phyloP scores from a whole-genome alignment of 1,284 basidiomycete genomes.

The Irpex rosettiformis region DNA sequence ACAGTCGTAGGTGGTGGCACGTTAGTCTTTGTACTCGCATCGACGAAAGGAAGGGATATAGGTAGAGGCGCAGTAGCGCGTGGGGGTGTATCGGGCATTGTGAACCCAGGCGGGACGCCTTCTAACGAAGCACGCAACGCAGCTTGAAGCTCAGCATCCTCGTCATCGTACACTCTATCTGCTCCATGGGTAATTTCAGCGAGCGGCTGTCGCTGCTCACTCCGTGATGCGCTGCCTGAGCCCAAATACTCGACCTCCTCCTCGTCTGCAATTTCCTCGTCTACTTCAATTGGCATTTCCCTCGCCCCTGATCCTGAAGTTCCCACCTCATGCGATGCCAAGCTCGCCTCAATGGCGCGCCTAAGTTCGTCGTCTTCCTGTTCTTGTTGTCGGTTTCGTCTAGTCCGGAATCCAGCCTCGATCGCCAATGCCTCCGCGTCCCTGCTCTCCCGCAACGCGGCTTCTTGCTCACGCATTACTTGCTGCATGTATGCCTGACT shows the following conservation, averaged over 20 bases:
- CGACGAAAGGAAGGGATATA: constrained; percentile 13
- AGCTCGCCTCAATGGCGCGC: constrained; percentile 66
- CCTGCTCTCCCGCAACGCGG: constrained; percentile 58
- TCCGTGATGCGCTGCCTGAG: constrained; percentile 5
- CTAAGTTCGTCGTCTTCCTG: constrained; percentile 58
- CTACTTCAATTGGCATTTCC: constrained; percentile 19
- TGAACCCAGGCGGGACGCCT: constrained; percentile 54
- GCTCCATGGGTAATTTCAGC: constrained; percentile 16
- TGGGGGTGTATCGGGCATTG: constrained; percentile 30
- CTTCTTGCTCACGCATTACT: constrained; percentile 67
- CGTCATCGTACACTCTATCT: constrained; percentile 72
- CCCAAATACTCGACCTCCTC: constrained; percentile 8
- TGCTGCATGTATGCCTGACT: constrained; percentile 59
- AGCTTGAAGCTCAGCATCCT: constrained; percentile 81
- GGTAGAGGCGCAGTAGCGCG: constrained; percentile 18
- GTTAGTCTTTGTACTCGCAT: constrained; percentile 11
- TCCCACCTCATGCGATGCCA: constrained; percentile 39
- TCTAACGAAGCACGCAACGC: constrained; percentile 82
- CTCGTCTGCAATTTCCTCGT: constrained; percentile 25
- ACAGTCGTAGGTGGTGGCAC: background rate
- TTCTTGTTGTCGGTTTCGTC: constrained; percentile 25
- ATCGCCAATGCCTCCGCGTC: constrained; percentile 39
- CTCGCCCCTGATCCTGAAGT: constrained; percentile 26
- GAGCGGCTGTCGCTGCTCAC: background rate
- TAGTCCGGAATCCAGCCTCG: constrained; percentile 17